Conservation (phyloP, 2,329 filamentous ascomycete species). For the Aspergillus sergii region DNA sequence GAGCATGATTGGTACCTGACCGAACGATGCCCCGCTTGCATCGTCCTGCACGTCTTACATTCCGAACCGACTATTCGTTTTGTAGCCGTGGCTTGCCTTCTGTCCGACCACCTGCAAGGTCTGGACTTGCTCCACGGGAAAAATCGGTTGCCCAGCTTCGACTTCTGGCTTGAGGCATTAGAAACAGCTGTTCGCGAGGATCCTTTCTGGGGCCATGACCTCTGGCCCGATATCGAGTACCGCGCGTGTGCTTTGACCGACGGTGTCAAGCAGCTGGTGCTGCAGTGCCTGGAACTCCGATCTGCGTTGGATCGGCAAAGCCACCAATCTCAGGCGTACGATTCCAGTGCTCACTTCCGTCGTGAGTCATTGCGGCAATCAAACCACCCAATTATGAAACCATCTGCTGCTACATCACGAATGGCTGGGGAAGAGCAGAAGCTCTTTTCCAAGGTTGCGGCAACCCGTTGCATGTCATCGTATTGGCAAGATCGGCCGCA, state of each 20-base stretch:
- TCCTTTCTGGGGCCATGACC: slow-evolving; percentile 46
- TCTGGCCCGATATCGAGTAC: slow-evolving; percentile 46
- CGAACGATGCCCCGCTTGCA: slow-evolving; percentile 55
- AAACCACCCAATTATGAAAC: slow-evolving; percentile 32
- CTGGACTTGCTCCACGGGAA: slow-evolving; percentile 23
- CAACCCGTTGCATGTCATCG: slow-evolving; percentile 23
- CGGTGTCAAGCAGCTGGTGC: slow-evolving; percentile 42
- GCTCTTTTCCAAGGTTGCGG: slow-evolving; percentile 18
- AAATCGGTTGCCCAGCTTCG: slow-evolving; percentile 32
- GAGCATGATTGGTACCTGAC: slow-evolving; percentile 62
- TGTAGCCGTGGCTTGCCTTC: slow-evolving; percentile 44
- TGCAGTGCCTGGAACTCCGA: slow-evolving; percentile 43
- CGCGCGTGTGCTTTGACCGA: slow-evolving; percentile 41
- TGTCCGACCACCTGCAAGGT: slow-evolving; percentile 39
- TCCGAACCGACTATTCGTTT: slow-evolving; percentile 50
- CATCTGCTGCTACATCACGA: slow-evolving; percentile 28
- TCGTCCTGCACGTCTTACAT: slow-evolving; percentile 45
- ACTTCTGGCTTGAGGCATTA: slow-evolving; percentile 43
- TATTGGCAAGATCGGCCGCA: slow-evolving; percentile 23
- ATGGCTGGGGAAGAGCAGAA: slow-evolving; percentile 40
- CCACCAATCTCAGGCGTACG: slow-evolving; percentile 23
- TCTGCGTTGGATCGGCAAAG: slow-evolving; percentile 27
- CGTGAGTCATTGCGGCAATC: slow-evolving; percentile 26
- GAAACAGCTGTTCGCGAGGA: slow-evolving; percentile 45
- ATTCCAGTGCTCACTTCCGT: slow-evolving; percentile 19